Evolutionary conservation across 306 rosid genomes (phyloP).

Genomic region (Prunus campanulata): DNA sequence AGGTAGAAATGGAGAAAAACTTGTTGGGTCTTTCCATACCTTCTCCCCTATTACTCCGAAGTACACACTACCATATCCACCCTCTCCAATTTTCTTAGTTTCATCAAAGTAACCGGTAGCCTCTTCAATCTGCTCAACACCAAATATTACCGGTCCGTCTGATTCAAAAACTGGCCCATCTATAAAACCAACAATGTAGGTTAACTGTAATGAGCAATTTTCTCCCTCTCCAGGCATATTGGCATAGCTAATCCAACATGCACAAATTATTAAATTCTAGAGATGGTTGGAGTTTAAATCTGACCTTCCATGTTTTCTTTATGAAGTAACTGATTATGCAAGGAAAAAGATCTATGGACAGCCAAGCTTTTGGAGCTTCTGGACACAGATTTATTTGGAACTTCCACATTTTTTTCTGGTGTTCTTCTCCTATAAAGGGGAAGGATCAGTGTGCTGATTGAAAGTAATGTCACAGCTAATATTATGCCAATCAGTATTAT

Average conservation of each 20-base stretch:
- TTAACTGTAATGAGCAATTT: background rate
- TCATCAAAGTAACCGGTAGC: conserved; percentile 65
- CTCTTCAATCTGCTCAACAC: conserved; percentile 60
- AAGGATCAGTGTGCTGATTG: conserved; percentile 31
- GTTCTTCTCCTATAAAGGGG: conserved; percentile 39
- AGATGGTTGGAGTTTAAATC: background rate
- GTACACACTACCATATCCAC: conserved; percentile 78
- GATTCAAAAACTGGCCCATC: conserved; percentile 57
- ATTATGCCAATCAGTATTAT: conserved; percentile 33
- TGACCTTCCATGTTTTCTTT: conserved; percentile 51
- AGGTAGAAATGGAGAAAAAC: conserved; percentile 3
- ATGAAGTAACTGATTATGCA: conserved; percentile 26
- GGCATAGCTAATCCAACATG: background rate
- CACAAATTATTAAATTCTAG: conserved; percentile 1
- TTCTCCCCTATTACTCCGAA: conserved; percentile 57
- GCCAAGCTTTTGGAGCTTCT: conserved; percentile 41
- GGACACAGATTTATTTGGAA: conserved; percentile 29
- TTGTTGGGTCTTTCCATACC: conserved; percentile 37
- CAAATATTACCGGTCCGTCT: conserved; percentile 51
- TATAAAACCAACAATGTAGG: conserved; percentile 24
- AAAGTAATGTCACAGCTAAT: conserved; percentile 45
- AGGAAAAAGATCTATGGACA: conserved; percentile 32
- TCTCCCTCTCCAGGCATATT: background rate
- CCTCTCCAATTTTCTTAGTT: conserved; percentile 63
- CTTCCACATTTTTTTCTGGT: conserved; percentile 14